Conservation (phyloP, 306 rosid species). For the Ormosia semicastrata region DNA sequence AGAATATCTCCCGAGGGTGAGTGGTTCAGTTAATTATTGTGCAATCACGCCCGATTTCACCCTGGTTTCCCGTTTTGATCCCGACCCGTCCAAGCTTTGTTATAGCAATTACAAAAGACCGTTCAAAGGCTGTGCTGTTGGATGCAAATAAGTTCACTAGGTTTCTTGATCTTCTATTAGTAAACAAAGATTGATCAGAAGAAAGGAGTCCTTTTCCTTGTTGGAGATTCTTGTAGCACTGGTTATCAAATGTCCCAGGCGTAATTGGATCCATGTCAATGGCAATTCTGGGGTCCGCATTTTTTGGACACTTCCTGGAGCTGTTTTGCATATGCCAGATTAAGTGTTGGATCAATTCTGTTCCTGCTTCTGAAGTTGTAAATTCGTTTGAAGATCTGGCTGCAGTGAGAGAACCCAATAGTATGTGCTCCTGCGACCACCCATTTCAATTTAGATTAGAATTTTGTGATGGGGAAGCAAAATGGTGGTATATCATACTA, state of each 20-base stretch:
- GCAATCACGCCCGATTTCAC: slow-evolving; percentile 67
- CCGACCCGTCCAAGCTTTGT: slow-evolving; percentile 74
- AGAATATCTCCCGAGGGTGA: too few relatives aligned
- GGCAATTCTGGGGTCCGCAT: slow-evolving; percentile 58
- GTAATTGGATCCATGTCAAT: slow-evolving; percentile 63
- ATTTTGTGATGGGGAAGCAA: neutral
- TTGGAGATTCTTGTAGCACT: slow-evolving; percentile 77
- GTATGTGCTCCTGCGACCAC: slow-evolving; percentile 75
- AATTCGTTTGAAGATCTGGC: slow-evolving; percentile 47
- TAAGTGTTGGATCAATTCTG: slow-evolving; percentile 65
- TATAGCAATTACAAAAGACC: slow-evolving; percentile 66
- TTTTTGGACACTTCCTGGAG: slow-evolving; percentile 54
- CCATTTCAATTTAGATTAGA: neutral
- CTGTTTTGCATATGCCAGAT: slow-evolving; percentile 47
- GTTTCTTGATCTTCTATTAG: slow-evolving; percentile 53
- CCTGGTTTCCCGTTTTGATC: slow-evolving; percentile 53
- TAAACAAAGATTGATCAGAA: slow-evolving; percentile 72
- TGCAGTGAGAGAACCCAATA: slow-evolving; percentile 82
- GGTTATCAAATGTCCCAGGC: slow-evolving; percentile 59
- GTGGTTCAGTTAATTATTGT: slow-evolving; percentile 44
- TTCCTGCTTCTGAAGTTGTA: slow-evolving; percentile 55
- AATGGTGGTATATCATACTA: neutral
- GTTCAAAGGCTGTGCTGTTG: slow-evolving; percentile 54
- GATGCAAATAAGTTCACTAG: slow-evolving; percentile 69
- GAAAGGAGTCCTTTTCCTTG: slow-evolving; percentile 74